A percentile compares a stretch with the other conserved stretches of the same genome.
Evolutionary conservation across 2,329 filamentous ascomycete species (phyloP).

Genomic region (Paraphaeosphaeria sporulosa): DNA sequence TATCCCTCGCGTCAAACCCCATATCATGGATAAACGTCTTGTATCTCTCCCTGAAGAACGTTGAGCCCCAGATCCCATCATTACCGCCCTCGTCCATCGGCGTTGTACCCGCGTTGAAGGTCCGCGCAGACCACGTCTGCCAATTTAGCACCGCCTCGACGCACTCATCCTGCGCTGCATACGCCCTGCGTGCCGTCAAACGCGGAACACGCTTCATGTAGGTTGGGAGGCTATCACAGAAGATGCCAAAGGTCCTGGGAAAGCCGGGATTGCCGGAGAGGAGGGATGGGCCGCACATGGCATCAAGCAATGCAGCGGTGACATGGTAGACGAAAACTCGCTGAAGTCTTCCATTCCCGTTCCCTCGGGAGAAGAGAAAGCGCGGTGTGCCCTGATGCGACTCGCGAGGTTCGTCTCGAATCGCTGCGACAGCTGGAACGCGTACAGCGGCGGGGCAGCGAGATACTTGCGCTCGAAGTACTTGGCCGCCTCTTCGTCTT

Average conservation of each 20-base stretch:
- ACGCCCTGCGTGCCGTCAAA: not conserved
- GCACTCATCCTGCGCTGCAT: not conserved
- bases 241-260: constrained; percentile 11
- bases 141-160: not conserved
- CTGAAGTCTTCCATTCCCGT: constrained; percentile 10
- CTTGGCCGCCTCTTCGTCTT: constrained; percentile 10
- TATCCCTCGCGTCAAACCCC: constrained; percentile 16
- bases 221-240: constrained; percentile 15
- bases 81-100: constrained; percentile 21
- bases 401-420: constrained; percentile 11
- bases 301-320: constrained; percentile 16
- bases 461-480: constrained; percentile 16
- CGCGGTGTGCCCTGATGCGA: not conserved
- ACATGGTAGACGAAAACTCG: constrained; percentile 17
- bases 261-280: constrained; percentile 18
- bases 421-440: constrained; percentile 8
- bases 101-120: constrained; percentile 14
- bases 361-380: not conserved
- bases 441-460: constrained; percentile 13
- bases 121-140: not conserved
- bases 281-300: constrained; percentile 19
- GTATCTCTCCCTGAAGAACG: constrained; percentile 16
- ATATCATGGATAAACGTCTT: constrained; percentile 10
- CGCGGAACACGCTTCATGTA: constrained; percentile 11
- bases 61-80: constrained; percentile 20